Percentiles rank a stretch among this genome's conserved stretches.
These are phyloP conservation scores for Boletus insuetus DNA, from an alignment of 768 basidiomycete genomes.

Conservation along the genomic window DNA sequence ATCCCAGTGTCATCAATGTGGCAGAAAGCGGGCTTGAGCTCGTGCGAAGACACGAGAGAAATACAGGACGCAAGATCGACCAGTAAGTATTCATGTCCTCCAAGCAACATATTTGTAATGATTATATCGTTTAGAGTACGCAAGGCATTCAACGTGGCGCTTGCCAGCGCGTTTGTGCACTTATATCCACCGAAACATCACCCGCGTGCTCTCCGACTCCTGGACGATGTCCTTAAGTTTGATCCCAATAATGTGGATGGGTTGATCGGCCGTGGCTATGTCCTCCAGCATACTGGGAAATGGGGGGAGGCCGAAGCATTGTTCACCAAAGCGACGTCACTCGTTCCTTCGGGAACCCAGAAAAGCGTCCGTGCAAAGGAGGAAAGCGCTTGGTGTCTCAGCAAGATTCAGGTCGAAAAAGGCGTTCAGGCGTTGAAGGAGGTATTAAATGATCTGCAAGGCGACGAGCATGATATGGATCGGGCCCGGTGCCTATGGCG, in stretches of 20 bases:
- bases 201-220: slow-evolving; percentile 64
- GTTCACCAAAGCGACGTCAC: slow-evolving; percentile 57
- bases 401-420: slow-evolving; percentile 48
- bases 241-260: slow-evolving; percentile 62
- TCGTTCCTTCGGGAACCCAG: slow-evolving; percentile 44
- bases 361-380: slow-evolving; percentile 66
- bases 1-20: slow-evolving; percentile 64
- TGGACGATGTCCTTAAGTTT: slow-evolving; percentile 66
- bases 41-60: slow-evolving; percentile 49
- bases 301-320: slow-evolving; percentile 66
- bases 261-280: slow-evolving; percentile 73
- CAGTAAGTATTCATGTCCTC: slow-evolving; percentile 37
- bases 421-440: slow-evolving; percentile 48
- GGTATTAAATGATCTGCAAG: slow-evolving; percentile 42
- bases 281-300: slow-evolving; percentile 58
- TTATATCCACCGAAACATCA: slow-evolving; percentile 91
- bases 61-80: slow-evolving; percentile 52
- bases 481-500: slow-evolving; percentile 83
- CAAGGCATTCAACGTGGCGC: slow-evolving; percentile 64
- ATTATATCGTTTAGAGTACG: slow-evolving; percentile 45
- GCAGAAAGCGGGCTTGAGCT: slow-evolving; percentile 70
- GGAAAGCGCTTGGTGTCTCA: slow-evolving; percentile 81
- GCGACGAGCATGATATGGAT: slow-evolving; percentile 52
- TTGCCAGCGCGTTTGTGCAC: slow-evolving; percentile 79
- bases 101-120: not conserved